These are phyloP conservation scores for Xylariaceae sp. DNA, from an alignment of 2,329 filamentous ascomycete genomes.

Conservation along the genomic window DNA sequence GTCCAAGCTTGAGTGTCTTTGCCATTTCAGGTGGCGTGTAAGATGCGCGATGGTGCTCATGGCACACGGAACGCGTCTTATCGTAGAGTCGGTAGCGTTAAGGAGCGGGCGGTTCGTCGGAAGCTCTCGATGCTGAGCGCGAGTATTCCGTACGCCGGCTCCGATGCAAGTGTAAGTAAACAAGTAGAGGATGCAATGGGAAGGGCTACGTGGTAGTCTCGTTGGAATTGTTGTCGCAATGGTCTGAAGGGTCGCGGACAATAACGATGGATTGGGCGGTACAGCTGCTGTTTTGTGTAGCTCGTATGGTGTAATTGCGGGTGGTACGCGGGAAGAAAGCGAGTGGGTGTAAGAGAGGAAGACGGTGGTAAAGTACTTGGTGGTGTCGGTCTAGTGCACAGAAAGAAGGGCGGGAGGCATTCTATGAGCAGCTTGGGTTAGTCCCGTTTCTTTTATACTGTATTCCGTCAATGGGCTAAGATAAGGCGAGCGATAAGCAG, in stretches of 20 bases:
- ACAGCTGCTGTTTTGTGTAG: not conserved
- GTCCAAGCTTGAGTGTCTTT: conserved; percentile 48
- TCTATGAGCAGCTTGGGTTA: not conserved
- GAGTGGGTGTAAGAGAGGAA: not conserved
- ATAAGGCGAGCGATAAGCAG: not conserved
- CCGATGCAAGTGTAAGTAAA: not conserved
- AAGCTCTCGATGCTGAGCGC: not conserved
- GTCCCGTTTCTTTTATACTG: not conserved
- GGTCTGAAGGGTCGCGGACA: not conserved
- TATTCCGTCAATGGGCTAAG: not conserved
- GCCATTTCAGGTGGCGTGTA: conserved; percentile 32
- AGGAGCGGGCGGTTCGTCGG: not conserved
- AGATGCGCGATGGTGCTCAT: conserved; percentile 22
- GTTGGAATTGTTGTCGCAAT: not conserved
- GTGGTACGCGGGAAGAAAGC: not conserved
- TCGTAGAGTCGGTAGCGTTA: conserved; percentile 11
- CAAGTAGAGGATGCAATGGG: not conserved
- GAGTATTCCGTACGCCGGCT: not conserved
- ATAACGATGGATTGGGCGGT: not conserved
- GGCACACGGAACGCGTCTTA: conserved; percentile 19
- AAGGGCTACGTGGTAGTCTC: not conserved
- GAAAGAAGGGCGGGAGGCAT: not conserved
- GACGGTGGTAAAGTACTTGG: not conserved
- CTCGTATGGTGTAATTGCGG: not conserved
- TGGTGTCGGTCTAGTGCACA: not conserved